A percentile compares a stretch with the other conserved stretches of the same genome.
Evolutionary conservation across 2,329 filamentous ascomycete species (phyloP).

Genomic region (Aphanocladium album): DNA sequence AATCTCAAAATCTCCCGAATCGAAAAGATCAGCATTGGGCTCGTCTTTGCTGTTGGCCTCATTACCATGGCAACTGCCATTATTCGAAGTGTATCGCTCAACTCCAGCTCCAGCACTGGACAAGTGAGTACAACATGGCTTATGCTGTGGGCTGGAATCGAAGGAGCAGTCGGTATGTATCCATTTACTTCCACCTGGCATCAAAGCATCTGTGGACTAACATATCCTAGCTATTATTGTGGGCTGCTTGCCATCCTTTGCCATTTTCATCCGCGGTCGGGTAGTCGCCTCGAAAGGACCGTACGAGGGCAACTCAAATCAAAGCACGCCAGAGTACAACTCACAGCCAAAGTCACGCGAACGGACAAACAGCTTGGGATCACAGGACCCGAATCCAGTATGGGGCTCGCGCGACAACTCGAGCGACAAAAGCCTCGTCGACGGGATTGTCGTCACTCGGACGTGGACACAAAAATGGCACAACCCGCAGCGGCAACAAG

Average conservation of each 20-base stretch:
- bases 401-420: constrained; percentile 13
- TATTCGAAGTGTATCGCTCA: constrained; percentile 17
- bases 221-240: constrained; percentile 15
- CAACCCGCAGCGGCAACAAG: not conserved
- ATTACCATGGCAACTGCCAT: constrained; percentile 19
- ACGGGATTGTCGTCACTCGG: constrained; percentile 12
- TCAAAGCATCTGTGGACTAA: not conserved
- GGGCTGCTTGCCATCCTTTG: constrained; percentile 18
- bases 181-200: no score
- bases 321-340: constrained; percentile 5
- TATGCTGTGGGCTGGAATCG: constrained; percentile 19
- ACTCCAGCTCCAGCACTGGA: constrained; percentile 11
- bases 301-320: constrained; percentile 9
- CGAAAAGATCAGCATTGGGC: constrained; percentile 17
- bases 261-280: constrained; percentile 17
- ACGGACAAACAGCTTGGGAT: constrained; percentile 6
- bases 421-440: constrained; percentile 15
- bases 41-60: constrained; percentile 17
- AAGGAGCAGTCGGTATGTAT: constrained; percentile 17
- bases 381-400: not conserved
- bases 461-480: constrained; percentile 18
- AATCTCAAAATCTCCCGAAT: constrained; percentile 16
- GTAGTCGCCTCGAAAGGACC: constrained; percentile 12
- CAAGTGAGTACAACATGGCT: constrained; percentile 20
- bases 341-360: constrained; percentile 12